Evolutionary conservation across 1,284 basidiomycete species (phyloP), one percentile per base, ranked within the genome.

Genomic region (Melanopsichium pennsylvanicum): DNA sequence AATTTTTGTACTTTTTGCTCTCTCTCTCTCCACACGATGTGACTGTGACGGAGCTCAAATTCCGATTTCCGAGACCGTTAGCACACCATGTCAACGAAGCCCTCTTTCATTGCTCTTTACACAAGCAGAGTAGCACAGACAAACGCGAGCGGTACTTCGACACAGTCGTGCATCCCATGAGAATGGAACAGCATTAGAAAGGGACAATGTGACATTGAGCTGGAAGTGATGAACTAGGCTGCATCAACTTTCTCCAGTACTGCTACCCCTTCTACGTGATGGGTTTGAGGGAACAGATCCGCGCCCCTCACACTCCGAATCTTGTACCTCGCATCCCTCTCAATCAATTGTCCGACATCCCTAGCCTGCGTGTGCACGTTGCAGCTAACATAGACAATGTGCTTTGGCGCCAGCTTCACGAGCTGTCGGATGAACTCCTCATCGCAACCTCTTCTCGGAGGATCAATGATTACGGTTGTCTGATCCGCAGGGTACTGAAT

Each of bases 301-400:
- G 78, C 78, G 5, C 78, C 79, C 19, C 76, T 60, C 5, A 80
- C 52, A 38, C 73, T 77, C 32, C 59, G 60, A 52, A 81, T 72
- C 51, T 67, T 58, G 57, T 80, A 81, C 33, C 50, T 38, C 7
- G 68, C 55, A 32, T 71, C 70, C 33, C 38, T 59, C 1, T 23
- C 35, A 4, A 81, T 39, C 25, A 81, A 35, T 43, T 69, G 55
- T 1, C 79, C 82, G 1, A 83, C 74, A 61, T 82, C 81, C 19
- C 83, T 68, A 15, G 84, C 84, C 78, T 84, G 84, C 0, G 84
- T 85, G 68, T 84, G 84, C 7, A 85, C 94, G 81, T 97, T 97
- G 82, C 95, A 97, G n/a, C 68, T 73, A 7, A 81, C 74, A 47
- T 81, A 81, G 13, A 81, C 62, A 27, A 81, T 76, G 19, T 71